Conservation (phyloP, 495 filamentous ascomycete species). For the Daldinia concentrica region DNA sequence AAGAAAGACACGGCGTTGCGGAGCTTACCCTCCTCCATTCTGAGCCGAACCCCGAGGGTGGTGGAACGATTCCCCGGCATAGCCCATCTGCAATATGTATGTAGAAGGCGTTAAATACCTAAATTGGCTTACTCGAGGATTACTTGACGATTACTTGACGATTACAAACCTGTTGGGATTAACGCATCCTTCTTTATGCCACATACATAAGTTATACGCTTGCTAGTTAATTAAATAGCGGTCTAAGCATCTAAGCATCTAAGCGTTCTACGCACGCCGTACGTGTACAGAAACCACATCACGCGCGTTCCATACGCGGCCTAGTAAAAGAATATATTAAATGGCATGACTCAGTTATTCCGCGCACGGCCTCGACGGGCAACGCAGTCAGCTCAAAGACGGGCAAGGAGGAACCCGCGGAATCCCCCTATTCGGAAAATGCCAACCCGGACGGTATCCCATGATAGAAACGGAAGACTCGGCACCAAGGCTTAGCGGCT, state of each 20-base stretch:
- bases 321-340: not conserved
- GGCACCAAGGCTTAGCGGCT: not conserved
- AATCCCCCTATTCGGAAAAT: not conserved
- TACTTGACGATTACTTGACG: not conserved
- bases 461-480: conserved; percentile 1
- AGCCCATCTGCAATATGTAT: not conserved
- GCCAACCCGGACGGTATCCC: not conserved
- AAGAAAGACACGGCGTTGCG: not conserved
- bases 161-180: not conserved
- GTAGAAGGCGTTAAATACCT: not conserved
- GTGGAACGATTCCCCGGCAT: not conserved
- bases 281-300: not conserved
- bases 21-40: not conserved
- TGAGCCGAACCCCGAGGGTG: not conserved
- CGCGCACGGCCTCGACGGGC: not conserved
- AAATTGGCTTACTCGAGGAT: not conserved
- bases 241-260: conserved; percentile 5
- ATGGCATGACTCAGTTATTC: conserved; percentile 1
- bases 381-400: conserved; percentile 1
- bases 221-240: not conserved
- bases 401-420: not conserved
- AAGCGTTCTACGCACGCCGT: not conserved
- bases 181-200: not conserved
- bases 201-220: not conserved
- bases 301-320: conserved; percentile 13